Evolutionary conservation across 495 filamentous ascomycete genomes (phyloP).

Genomic region (Penicillium samsonianum): DNA sequence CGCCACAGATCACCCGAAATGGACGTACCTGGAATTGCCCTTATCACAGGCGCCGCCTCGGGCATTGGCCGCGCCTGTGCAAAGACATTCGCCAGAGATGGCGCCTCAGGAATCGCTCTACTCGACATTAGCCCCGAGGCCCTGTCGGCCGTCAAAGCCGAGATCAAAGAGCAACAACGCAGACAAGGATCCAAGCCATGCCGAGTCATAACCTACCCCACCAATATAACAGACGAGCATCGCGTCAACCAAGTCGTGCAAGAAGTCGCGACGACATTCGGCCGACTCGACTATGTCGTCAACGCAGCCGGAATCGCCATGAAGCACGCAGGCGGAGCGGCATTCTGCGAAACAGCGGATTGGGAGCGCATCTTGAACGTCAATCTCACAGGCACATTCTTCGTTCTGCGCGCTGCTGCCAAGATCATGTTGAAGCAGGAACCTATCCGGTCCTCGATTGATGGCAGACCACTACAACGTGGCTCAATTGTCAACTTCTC

Average conservation of each 20-base stretch:
- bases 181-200: neutral
- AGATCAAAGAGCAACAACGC: slow-evolving; percentile 16
- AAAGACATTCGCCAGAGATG: slow-evolving; percentile 22
- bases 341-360: slow-evolving; percentile 29
- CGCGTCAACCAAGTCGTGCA: slow-evolving; percentile 35
- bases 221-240: slow-evolving; percentile 36
- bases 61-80: slow-evolving; percentile 28
- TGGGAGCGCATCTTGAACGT: slow-evolving; percentile 45
- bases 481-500: slow-evolving; percentile 49
- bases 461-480: slow-evolving; percentile 25
- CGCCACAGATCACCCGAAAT: slow-evolving; percentile 1
- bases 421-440: slow-evolving; percentile 45
- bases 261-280: slow-evolving; percentile 29
- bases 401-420: slow-evolving; percentile 42
- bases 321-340: slow-evolving; percentile 36
- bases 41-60: slow-evolving; percentile 27
- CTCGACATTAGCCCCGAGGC: slow-evolving; percentile 22
- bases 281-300: slow-evolving; percentile 47
- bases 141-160: slow-evolving; percentile 18
- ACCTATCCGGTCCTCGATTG: slow-evolving; percentile 32
- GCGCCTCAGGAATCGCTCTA: slow-evolving; percentile 22
- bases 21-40: slow-evolving; percentile 28
- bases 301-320: slow-evolving; percentile 43
- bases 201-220: slow-evolving; percentile 22
- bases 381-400: slow-evolving; percentile 46